Conservation (phyloP, 2,329 filamentous ascomycete genomes). For the Xylaria sp. region DNA sequence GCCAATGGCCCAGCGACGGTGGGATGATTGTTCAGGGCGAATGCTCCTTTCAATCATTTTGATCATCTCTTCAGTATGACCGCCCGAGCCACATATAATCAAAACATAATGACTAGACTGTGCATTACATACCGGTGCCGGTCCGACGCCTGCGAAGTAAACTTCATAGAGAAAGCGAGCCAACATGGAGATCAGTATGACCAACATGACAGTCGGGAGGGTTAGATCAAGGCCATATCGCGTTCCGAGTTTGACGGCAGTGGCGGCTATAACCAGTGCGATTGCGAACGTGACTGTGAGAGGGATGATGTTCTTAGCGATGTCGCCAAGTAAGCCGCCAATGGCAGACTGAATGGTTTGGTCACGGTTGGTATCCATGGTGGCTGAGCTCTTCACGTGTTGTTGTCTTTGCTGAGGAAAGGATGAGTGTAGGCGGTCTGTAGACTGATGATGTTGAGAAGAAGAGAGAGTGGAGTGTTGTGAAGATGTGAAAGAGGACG, state of each 20-base stretch:
- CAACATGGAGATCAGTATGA: neutral
- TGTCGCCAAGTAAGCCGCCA: neutral
- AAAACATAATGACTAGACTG: conserved; percentile 51
- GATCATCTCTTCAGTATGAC: conserved; percentile 93
- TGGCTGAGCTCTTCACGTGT: conserved; percentile 16
- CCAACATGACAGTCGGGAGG: neutral
- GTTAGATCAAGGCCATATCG: no score
- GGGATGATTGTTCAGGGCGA: conserved; percentile 46
- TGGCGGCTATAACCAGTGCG: neutral
- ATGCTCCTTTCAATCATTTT: conserved; percentile 65
- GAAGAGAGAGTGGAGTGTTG: neutral
- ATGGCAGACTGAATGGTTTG: conserved; percentile 4
- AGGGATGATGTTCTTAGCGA: conserved; percentile 3
- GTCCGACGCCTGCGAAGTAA: neutral
- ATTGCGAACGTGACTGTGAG: neutral
- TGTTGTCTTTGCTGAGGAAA: conserved; percentile 7
- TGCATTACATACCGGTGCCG: conserved; percentile 11
- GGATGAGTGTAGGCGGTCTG: neutral
- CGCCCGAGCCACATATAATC: conserved; percentile 84
- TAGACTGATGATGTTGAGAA: neutral
- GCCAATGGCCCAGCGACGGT: conserved; percentile 77
- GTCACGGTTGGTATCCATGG: conserved; percentile 21
- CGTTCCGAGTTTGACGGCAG: no score
- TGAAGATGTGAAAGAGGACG: neutral
- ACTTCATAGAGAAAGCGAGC: conserved; percentile 1